Percentiles rank a stretch among this genome's conserved stretches.
Conservation (phyloP, 306 rosid genomes). For the Lathyrus sativus region DNA sequence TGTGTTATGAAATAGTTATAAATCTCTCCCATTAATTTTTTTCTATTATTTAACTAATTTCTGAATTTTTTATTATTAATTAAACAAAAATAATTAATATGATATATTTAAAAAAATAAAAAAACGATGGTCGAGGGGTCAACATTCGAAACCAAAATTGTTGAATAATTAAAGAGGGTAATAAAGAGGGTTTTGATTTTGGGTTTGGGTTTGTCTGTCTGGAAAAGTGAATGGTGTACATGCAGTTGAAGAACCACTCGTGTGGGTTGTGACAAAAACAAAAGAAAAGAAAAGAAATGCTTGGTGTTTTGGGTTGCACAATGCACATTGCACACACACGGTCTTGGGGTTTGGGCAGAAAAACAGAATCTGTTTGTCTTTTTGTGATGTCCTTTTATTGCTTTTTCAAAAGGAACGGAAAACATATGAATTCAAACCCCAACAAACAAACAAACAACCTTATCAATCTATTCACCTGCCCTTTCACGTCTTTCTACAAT, state of each 20-base stretch:
- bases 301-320: constrained; percentile 37
- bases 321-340: constrained; percentile 20
- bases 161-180: no score
- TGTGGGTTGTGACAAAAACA: constrained; percentile 53
- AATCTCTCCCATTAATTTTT: no score
- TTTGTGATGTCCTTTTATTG: constrained; percentile 41
- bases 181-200: neutral
- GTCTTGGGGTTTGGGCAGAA: constrained; percentile 58
- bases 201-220: constrained; percentile 1
- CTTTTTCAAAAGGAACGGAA: constrained; percentile 47
- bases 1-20: no score
- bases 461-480: constrained; percentile 37
- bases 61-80: no score
- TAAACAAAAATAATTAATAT: no score
- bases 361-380: constrained; percentile 56
- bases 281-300: constrained; percentile 31
- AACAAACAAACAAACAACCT: constrained; percentile 33
- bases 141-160: no score
- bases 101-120: no score
- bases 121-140: no score
- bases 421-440: constrained; percentile 15
- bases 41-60: no score
- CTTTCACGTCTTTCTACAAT: constrained; percentile 24
- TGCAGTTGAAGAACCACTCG: constrained; percentile 78
- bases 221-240: constrained; percentile 45